Base-by-base conservation (phyloP, 768 basidiomycete genomes). In the Trametes gibbosa region DNA sequence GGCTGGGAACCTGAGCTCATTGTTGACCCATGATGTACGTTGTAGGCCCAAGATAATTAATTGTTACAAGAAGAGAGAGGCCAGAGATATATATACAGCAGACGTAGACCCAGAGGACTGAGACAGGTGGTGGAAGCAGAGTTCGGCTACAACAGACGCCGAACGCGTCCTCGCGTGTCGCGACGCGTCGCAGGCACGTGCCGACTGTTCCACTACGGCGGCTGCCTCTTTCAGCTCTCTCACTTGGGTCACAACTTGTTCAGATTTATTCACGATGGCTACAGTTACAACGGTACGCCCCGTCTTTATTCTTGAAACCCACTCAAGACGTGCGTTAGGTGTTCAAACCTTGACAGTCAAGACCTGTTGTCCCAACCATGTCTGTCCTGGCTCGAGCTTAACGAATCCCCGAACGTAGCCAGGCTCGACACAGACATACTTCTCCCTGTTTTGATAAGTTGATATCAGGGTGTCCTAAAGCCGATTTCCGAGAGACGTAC, bases 361-460 rank as follows among this genome's bases (percentile, higher is more conserved):
- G 0, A 83, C 78, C 68, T 96, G 93, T 59, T 84, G 81, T 2
- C 92, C 92, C 29, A 83, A 72, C 91, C 93, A 95, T 24, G 79
- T 83, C 67, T 84, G 74, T 27, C 88, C 88, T 8, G 86, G 76
- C 40, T 75, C 78, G 7, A 94, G 72, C 50, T 72, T 73, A 25
- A 82, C 84, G 71, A 85, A 95, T 12, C 90, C 89, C 43, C 83
- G 75, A 3, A 92, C 94, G 70, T 81, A 80, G 19, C 95, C 95
- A 14, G 96, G 95, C 73, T 98, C 96, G 55, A 97, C 85, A 65
- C 96, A 98, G 41, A 97, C 81, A 69, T 85, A 98, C 37, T 73
- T 80, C 59, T 92, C 86, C 93, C 92, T 90, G 58, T 2, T 49
- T 1, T 0, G 7, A 14, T 39, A 23, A 14, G 17, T 19, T 66